Percentiles rank a stretch among this genome's conserved stretches.
These are phyloP conservation scores for Trichoderma sp. DNA, from an alignment of 2,329 filamentous ascomycete species.

Conservation along the genomic window DNA sequence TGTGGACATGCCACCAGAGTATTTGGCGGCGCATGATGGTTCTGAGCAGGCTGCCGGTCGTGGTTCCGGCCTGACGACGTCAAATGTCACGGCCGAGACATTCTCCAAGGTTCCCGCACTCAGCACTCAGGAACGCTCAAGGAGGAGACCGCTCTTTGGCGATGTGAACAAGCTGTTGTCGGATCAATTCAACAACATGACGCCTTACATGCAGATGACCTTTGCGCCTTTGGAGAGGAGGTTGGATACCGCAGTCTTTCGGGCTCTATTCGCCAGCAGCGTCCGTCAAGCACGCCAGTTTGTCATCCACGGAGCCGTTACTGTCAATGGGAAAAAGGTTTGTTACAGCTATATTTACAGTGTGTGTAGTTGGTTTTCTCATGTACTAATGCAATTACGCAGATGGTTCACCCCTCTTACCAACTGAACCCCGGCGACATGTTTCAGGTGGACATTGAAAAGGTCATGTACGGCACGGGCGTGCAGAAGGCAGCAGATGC, in stretches of 20 bases:
- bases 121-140: slow-evolving; percentile 23
- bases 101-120: slow-evolving; percentile 33
- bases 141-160: slow-evolving; percentile 26
- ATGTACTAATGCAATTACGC: slow-evolving; percentile 15
- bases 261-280: slow-evolving; percentile 91
- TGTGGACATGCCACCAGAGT: slow-evolving; percentile 76
- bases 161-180: slow-evolving; percentile 35
- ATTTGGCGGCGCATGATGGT: slow-evolving; percentile 79
- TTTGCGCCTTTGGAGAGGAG: slow-evolving; percentile 89
- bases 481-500: slow-evolving; percentile 54
- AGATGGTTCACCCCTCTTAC: slow-evolving; percentile 94
- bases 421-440: slow-evolving; percentile 95
- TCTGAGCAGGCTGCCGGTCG: slow-evolving; percentile 79
- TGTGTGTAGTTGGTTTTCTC: not conserved
- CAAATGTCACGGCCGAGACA: slow-evolving; percentile 32
- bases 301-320: slow-evolving; percentile 87
- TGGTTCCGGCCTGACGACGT: slow-evolving; percentile 63
- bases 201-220: slow-evolving; percentile 94
- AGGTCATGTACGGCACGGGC: slow-evolving; percentile 85
- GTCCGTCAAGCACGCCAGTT: slow-evolving; percentile 91
- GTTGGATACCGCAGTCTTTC: slow-evolving; percentile 90
- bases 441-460: slow-evolving; percentile 91
- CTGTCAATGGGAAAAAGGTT: slow-evolving; percentile 95
- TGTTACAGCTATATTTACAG: slow-evolving; percentile 19
- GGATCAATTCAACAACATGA: slow-evolving; percentile 46